phyloP scores from a whole-genome alignment of 345 rosid genomes.

The Populus ilicifolia region DNA sequence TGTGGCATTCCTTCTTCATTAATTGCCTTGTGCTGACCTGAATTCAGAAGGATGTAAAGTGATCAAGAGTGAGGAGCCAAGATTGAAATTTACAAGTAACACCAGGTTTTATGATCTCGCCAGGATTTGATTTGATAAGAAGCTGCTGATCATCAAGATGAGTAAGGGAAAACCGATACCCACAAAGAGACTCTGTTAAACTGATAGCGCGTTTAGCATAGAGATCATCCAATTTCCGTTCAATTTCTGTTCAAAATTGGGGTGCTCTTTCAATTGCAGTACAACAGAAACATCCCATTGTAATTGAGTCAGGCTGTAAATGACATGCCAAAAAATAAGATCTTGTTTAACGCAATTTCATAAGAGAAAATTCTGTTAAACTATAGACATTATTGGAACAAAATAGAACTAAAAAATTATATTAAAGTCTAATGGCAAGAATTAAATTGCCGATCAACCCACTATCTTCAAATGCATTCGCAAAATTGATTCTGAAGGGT shows the following conservation, averaged over 20 bases:
- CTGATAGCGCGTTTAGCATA: slow-evolving; percentile 35
- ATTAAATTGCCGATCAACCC: neutral
- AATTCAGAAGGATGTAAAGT: neutral
- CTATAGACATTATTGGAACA: neutral
- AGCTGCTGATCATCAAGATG: slow-evolving; percentile 69
- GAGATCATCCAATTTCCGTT: slow-evolving; percentile 28
- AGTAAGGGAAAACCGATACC: slow-evolving; percentile 55
- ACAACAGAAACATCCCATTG: slow-evolving; percentile 48
- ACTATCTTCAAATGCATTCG: neutral
- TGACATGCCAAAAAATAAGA: neutral
- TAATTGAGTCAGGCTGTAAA: slow-evolving; percentile 43
- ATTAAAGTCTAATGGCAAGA: neutral
- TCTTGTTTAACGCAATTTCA: neutral
- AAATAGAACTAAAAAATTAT: neutral
- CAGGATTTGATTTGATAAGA: slow-evolving; percentile 54
- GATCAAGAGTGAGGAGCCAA: neutral
- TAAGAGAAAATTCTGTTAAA: neutral
- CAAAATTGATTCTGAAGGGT: neutral
- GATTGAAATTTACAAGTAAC: neutral
- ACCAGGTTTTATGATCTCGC: slow-evolving; percentile 67
- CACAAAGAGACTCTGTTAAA: slow-evolving; percentile 64
- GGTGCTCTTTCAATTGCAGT: slow-evolving; percentile 50
- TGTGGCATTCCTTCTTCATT: slow-evolving; percentile 79
- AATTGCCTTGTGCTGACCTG: slow-evolving; percentile 64
- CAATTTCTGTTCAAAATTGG: slow-evolving; percentile 41